Evolutionary conservation across 2,329 filamentous ascomycete species (phyloP), one percentile per base, ranked within the genome.

Genomic region (Pyrenophora seminiperda): DNA sequence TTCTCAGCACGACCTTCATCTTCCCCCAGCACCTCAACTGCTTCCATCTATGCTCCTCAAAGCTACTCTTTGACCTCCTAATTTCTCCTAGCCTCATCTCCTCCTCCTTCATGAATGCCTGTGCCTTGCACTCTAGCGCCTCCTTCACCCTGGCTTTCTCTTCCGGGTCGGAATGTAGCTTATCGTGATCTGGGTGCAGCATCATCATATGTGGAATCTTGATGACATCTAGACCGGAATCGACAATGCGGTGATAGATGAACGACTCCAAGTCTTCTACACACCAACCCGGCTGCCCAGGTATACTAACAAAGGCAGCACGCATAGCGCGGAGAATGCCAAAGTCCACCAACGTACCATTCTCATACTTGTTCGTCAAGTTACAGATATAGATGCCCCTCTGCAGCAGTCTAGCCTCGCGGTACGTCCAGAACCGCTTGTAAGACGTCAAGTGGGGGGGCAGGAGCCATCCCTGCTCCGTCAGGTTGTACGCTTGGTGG

Each of bases 171-270:
- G n/a, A n/a, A n/a, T n/a, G n/a, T n/a, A 29, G 19, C 5, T 13
- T 15, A 13, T 61, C 58, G 15, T 52, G 29, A 1, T 58, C 47
- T 5, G 56, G 52, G 18, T 58, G 56, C n/a, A 61, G 17, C 1
- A 43, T 27, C 1, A 63, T 20, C 2, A 63, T 60, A 1, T 44
- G 17, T 0, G 56, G 53, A 18, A 62, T 37, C 4, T 43, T 37
- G 11, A n/a, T 9, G 5, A 52, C 7, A 1, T 22, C 5, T 0
- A 63, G 24, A 1, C 58, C 56, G 3, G 42, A 47, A 3, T 36
- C 47, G 4, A 27, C 9, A 31, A 52, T 41, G 10, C 53, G 53
- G 14, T 43, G 33, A 32, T 57, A 63, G 17, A 63, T 31, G 31
- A 54, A 52, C 1, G 27, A 36, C 27, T 47, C 43, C 0, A 63